Evolutionary conservation across 176 grass and related monocot species (phyloP), one percentile per base, ranked within the genome.

Genomic region (Raddia guianensis): DNA sequence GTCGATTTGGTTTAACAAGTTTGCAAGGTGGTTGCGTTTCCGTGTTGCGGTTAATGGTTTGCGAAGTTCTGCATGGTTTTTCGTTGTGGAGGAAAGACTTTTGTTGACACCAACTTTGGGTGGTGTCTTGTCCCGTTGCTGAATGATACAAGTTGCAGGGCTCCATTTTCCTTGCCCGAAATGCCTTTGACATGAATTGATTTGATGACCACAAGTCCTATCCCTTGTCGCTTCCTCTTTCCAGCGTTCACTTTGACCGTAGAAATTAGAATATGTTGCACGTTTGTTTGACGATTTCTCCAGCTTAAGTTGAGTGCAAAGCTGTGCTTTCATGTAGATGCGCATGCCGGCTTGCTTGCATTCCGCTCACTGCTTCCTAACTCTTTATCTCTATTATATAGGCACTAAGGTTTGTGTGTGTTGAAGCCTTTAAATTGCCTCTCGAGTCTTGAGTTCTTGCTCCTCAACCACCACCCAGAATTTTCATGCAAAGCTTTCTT

Each of bases 251-350:
- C 34, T 84, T 63, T 84, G 86, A 63, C 69, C 21, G 69, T 62
- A 18, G 19, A 60, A 32, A 16, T 75, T 62, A 18, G 19, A 60
- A 32, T 75, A 62, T 46, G 48, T 18, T 44, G 3, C 75, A 73
- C 80, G 56, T 60, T 79, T 74, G 16, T 47, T 79, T 69, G 52
- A 42, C 81, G 5, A 34, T 88, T 84, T 80, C 53, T 76, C 61
- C 68, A 33, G 58, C 75, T 63, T 20, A 80, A 84, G 82, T 80
- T 75, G 87, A 89, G 81, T 89, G 76, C 76, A 62, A 49, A 49
- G 63, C 75, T 10, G 0, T 63, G 55, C 48, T 63, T 64, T 70
- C 57, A 42, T 54, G 19, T 67, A 27, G 46, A 27, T 27, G 27
- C 27, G 27, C 27, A 27, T 27, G 27, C 27, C 2, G 9, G 18